Percentiles rank a stretch among this genome's conserved stretches.
These are phyloP conservation scores for Verticillium klebahnii DNA, from an alignment of 2,329 filamentous ascomycete species.

Conservation along the genomic window DNA sequence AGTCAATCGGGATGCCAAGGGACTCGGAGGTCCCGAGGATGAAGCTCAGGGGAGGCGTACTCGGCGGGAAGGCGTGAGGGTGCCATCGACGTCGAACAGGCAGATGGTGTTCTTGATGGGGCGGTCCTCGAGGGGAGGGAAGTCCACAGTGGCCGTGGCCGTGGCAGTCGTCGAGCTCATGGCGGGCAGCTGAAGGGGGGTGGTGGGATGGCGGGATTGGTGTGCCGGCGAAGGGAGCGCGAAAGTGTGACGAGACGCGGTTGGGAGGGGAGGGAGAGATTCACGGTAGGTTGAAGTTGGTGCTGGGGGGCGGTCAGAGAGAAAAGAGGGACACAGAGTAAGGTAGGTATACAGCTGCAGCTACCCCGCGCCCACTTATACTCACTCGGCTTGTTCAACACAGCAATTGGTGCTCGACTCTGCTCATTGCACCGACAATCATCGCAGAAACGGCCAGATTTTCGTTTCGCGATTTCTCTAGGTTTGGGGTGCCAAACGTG, in stretches of 20 bases:
- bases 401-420: no score
- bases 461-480: no score
- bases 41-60: constrained; percentile 39
- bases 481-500: not conserved
- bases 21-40: constrained; percentile 10
- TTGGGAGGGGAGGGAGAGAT: not conserved
- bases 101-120: constrained; percentile 89
- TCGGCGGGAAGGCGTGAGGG: constrained; percentile 75
- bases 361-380: constrained; percentile 4
- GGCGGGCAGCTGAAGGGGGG: constrained; percentile 2
- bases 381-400: not conserved
- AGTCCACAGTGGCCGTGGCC: constrained; percentile 32
- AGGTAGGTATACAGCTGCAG: not conserved
- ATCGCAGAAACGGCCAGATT: no score
- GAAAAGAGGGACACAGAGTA: not conserved
- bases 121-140: constrained; percentile 75
- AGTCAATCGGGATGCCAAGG: not conserved
- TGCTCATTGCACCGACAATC: no score
- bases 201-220: not conserved
- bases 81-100: constrained; percentile 95
- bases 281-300: not conserved
- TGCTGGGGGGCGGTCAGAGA: constrained; percentile 2
- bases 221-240: not conserved
- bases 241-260: not conserved
- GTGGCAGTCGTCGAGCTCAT: constrained; percentile 7